Evolutionary conservation across 2,329 filamentous ascomycete species (phyloP).

Genomic region (Paracorniculantispora psalliotae): DNA sequence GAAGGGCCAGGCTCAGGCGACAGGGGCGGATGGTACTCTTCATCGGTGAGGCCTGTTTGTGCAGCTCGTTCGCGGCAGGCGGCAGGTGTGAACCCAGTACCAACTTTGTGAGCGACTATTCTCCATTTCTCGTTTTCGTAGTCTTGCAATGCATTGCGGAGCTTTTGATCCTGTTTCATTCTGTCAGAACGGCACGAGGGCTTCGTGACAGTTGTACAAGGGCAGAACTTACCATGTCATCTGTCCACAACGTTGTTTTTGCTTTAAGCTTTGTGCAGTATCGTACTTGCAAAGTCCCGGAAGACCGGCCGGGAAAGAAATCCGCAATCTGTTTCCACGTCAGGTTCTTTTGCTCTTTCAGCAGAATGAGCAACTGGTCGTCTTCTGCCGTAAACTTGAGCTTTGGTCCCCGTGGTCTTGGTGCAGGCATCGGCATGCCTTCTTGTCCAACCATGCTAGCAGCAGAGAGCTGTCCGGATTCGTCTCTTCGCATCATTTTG

Average conservation of each 20-base stretch:
- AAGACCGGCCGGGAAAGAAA: conserved; percentile 88
- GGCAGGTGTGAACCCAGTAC: conserved; percentile 79
- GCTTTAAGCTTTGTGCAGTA: conserved; percentile 95
- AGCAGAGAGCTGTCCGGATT: conserved; percentile 49
- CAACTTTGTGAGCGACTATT: conserved; percentile 85
- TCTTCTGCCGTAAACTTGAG: conserved; percentile 92
- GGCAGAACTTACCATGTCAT: conserved; percentile 73
- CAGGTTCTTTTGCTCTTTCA: conserved; percentile 91
- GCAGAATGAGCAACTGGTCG: conserved; percentile 77
- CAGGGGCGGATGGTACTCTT: conserved; percentile 48
- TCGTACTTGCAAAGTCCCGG: conserved; percentile 84
- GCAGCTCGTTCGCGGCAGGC: conserved; percentile 79
- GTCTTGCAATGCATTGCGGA: conserved; percentile 71
- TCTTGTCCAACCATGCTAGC: conserved; percentile 82
- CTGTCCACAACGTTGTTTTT: conserved; percentile 89
- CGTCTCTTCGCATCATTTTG: conserved; percentile 61
- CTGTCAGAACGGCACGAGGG: not conserved
- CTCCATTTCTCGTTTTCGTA: conserved; percentile 93
- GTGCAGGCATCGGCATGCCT: conserved; percentile 81
- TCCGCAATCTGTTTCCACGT: conserved; percentile 98
- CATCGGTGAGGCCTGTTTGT: conserved; percentile 48
- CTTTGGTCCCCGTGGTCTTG: conserved; percentile 78
- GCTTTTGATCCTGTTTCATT: conserved; percentile 63
- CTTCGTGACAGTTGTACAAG: conserved; percentile 17
- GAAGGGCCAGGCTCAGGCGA: conserved; percentile 32